Base-by-base conservation (phyloP, 257 asterid genomes). In the Thymus quinquecostatus region DNA sequence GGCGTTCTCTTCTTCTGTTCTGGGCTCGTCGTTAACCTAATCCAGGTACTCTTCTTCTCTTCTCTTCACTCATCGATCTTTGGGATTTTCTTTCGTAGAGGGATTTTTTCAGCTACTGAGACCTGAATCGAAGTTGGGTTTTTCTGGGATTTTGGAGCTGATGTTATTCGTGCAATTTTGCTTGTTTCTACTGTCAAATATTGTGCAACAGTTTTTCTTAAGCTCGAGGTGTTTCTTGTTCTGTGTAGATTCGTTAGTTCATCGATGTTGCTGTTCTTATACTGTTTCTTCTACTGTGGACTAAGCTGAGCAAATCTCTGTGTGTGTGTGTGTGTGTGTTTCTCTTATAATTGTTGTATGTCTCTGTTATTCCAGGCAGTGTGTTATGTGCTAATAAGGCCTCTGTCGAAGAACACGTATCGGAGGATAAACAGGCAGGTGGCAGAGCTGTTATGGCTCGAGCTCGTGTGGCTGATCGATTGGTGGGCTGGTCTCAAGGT, bases 401-500 rank as follows among this genome's bases (percentile, higher is more conserved):
- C 98, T 28, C 10, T 88, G 14, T 91, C 96, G n/a, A 94, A 85
- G 91, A 94, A 75, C 82, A 80, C 76, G 43, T 91, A 89, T 76
- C 76, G 97, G 87, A 91, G 91, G 89, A 79, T 91, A 51, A 94
- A 94, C 71, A 74, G 92, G 70, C 84, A 78, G 82, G 79, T 91
- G 55, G 92, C 90, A 0, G 97, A 94, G 58, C 84, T 89, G 34
- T 41, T 94, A 75, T 94, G 99, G 99, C 89, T 94, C 72, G 97
- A 94, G 90, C 97, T 91, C 8, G 91, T 94, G 40, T 94, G 99
- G 99, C 78, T 94, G 48, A 79, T 91, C 51, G 97, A 94, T 80
- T 91, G 99, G 99, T 94, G 97, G 99, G 99, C 97, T 61, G 86
- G 87, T 53, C 90, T 94, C 55, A 88, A 94, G 99, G 99, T 94